A percentile compares a stretch with the other conserved stretches of the same genome.
Evolutionary conservation across 192 early-diverging fungal species (phyloP).

Genomic region (Backusella circina): DNA sequence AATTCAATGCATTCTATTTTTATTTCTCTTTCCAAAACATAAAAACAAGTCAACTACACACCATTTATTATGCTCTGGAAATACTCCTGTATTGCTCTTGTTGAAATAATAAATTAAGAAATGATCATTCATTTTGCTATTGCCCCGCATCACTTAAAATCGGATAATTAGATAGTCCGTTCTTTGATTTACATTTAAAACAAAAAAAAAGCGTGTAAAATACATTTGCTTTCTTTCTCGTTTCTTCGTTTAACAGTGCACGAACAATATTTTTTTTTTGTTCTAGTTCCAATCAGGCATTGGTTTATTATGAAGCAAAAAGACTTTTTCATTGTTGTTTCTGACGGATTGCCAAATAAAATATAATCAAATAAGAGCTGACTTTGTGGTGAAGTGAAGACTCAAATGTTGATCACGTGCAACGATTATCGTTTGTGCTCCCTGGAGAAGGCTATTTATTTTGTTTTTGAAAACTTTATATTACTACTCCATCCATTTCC

Average conservation of each 20-base stretch:
- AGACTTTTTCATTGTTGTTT: not conserved
- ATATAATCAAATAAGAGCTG: not conserved
- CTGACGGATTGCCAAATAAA: not conserved
- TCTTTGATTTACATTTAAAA: not conserved
- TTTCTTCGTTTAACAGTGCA: not conserved
- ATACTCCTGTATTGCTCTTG: too few species aligned
- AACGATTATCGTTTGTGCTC: not conserved
- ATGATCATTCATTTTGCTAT: too few species aligned
- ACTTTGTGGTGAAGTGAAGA: not conserved
- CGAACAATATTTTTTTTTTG: too few species aligned
- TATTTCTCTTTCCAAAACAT: too few species aligned
- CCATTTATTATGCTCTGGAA: too few species aligned
- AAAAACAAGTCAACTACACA: too few species aligned
- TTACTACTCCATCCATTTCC: not conserved
- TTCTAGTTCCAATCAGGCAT: not conserved
- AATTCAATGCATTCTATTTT: too few species aligned
- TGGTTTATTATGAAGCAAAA: not conserved
- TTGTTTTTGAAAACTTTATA: not conserved
- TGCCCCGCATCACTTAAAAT: not conserved
- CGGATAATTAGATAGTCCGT: not conserved
- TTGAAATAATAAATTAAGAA: too few species aligned
- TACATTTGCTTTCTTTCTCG: not conserved
- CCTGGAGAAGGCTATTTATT: not conserved
- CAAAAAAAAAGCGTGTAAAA: too few species aligned
- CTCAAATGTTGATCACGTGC: not conserved